Conservation (phyloP, 352 stramenopile species). For the Lagenidium giganteum region DNA sequence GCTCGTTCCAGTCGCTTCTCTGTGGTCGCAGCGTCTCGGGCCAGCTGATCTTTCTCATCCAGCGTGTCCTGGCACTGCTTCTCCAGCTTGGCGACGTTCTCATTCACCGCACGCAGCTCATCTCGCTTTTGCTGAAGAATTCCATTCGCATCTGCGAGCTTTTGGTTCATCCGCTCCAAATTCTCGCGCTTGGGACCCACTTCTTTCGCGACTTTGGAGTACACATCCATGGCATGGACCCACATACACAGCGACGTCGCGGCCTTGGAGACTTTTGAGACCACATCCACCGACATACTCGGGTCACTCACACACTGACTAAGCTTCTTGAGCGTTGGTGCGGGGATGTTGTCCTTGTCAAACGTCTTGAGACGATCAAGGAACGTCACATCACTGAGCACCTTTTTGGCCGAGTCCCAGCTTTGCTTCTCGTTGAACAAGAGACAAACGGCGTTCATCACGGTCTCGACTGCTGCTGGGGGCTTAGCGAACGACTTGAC, state of each 20-base stretch:
- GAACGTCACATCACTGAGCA: constrained; percentile 85
- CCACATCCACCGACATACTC: constrained; percentile 87
- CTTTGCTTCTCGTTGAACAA: constrained; percentile 91
- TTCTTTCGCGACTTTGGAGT: constrained; percentile 92
- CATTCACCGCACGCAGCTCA: constrained; percentile 85
- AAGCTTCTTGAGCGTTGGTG: constrained; percentile 86
- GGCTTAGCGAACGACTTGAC: constrained; percentile 94
- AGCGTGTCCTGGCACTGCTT: constrained; percentile 89
- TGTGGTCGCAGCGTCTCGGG: constrained; percentile 79
- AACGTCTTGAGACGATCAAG: constrained; percentile 89
- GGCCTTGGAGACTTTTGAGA: constrained; percentile 91
- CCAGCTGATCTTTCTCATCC: constrained; percentile 89
- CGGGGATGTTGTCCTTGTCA: constrained; percentile 94
- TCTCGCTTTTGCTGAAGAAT: constrained; percentile 85
- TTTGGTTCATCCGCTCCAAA: constrained; percentile 89
- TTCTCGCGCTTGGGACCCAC: constrained; percentile 91
- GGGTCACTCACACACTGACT: constrained; percentile 75
- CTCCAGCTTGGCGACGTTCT: constrained; percentile 86
- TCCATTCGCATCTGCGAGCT: constrained; percentile 85
- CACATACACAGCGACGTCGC: constrained; percentile 92
- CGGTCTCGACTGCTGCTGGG: constrained; percentile 86
- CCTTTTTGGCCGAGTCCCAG: constrained; percentile 91
- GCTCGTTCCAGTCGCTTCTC: constrained; percentile 86
- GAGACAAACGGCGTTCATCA: constrained; percentile 94
- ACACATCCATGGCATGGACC: constrained; percentile 94